phyloP scores from a whole-genome alignment of 495 filamentous ascomycete species.

The Hapsidospora chrysogenum region DNA sequence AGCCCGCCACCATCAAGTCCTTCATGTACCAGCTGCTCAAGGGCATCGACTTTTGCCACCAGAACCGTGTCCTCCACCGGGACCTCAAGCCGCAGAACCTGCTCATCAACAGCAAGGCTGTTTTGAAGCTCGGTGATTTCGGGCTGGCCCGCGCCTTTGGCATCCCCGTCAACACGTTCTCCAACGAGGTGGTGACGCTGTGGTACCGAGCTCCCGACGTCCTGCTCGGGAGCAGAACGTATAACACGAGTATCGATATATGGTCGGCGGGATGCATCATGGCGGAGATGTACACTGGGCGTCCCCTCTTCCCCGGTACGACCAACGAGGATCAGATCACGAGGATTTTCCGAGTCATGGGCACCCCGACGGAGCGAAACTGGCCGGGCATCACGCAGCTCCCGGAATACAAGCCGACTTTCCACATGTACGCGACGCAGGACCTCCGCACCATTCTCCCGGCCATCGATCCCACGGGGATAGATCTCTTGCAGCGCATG shows the following conservation, averaged over 20 bases:
- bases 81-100: slow-evolving; percentile 93
- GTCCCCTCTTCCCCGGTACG: slow-evolving; percentile 84
- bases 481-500: slow-evolving; percentile 80
- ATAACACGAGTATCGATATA: slow-evolving; percentile 96
- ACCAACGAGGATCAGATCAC: slow-evolving; percentile 92
- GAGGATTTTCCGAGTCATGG: slow-evolving; percentile 96
- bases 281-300: slow-evolving; percentile 94
- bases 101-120: slow-evolving; percentile 80
- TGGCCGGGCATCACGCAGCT: slow-evolving; percentile 86
- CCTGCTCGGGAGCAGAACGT: slow-evolving; percentile 75
- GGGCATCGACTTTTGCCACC: slow-evolving; percentile 92
- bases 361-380: slow-evolving; percentile 77
- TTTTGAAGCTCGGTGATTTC: slow-evolving; percentile 90
- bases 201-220: slow-evolving; percentile 96
- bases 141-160: slow-evolving; percentile 86
- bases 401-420: slow-evolving; percentile 86
- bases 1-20: slow-evolving; percentile 77
- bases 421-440: slow-evolving; percentile 92
- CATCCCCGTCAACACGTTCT: slow-evolving; percentile 96
- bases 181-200: slow-evolving; percentile 90
- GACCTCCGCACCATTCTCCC: slow-evolving; percentile 72
- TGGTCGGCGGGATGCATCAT: slow-evolving; percentile 97
- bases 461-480: slow-evolving; percentile 69
- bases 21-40: slow-evolving; percentile 94
- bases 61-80: slow-evolving; percentile 89